Conservation (phyloP, 2,329 filamentous ascomycete genomes). For the Ophiostoma quercus region DNA sequence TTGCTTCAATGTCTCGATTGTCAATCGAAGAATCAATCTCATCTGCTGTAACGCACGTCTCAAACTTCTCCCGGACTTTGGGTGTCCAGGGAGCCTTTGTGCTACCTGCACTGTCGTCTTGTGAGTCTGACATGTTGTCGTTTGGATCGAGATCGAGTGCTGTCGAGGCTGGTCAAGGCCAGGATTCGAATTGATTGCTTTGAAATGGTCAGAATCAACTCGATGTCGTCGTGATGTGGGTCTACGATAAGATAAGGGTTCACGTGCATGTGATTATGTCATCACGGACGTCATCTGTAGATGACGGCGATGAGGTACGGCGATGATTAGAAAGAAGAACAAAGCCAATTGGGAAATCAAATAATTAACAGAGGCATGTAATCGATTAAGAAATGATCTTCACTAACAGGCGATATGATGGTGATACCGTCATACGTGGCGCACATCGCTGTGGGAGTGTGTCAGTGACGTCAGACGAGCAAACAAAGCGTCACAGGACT, state of each 20-base stretch:
- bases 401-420: not conserved
- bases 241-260: not conserved
- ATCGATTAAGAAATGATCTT: not conserved
- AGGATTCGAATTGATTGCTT: not conserved
- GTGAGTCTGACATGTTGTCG: not conserved
- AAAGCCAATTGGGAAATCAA: not conserved
- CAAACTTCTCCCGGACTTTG: constrained; percentile 58
- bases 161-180: not conserved
- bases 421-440: not conserved
- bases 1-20: not conserved
- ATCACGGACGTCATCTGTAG: not conserved
- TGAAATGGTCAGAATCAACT: not conserved
- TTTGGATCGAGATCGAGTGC: not conserved
- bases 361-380: not conserved
- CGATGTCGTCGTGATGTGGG: not conserved
- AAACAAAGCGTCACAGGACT: not conserved
- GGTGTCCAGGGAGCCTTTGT: constrained; percentile 43
- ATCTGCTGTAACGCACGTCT: constrained; percentile 45
- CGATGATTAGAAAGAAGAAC: not conserved
- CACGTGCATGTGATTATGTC: not conserved
- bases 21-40: not conserved
- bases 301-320: not conserved
- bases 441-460: not conserved
- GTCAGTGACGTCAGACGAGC: not conserved
- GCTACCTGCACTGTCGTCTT: not conserved